Conservation (phyloP, 176 grass and related monocot species). For the Triticum turgidum region DNA sequence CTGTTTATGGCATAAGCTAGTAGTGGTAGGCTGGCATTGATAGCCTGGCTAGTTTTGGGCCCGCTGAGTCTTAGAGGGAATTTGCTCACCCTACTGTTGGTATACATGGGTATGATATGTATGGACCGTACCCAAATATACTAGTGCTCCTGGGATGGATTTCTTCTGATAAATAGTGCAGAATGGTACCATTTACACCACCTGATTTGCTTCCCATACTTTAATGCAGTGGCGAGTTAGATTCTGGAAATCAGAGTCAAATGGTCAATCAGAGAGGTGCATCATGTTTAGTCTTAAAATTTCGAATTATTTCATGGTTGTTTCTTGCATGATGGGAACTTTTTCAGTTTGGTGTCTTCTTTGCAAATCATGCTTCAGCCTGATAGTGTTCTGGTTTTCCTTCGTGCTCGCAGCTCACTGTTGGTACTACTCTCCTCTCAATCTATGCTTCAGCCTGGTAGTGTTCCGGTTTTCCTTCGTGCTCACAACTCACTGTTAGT, state of each 20-base stretch:
- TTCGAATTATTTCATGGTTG: neutral
- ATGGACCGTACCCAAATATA: neutral
- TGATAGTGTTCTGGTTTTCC: neutral
- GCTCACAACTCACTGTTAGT: neutral
- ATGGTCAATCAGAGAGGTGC: slow-evolving; percentile 21
- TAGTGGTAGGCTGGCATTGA: neutral
- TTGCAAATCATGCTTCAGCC: neutral
- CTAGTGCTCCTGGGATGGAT: neutral
- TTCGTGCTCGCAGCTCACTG: too few species aligned
- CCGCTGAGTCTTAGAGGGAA: neutral
- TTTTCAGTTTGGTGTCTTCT: neutral
- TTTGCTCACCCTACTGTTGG: neutral
- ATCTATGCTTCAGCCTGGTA: too few species aligned
- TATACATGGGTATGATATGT: neutral
- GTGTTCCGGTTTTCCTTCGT: too few species aligned
- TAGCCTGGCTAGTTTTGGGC: too few species aligned
- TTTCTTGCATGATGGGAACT: slow-evolving; percentile 35
- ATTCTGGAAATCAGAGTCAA: slow-evolving; percentile 53
- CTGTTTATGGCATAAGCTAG: neutral
- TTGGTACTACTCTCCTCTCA: too few species aligned
- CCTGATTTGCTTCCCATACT: neutral
- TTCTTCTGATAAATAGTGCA: slow-evolving; percentile 15
- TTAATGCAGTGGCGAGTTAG: slow-evolving; percentile 29
- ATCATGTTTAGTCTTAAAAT: slow-evolving; percentile 14
- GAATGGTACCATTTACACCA: neutral